Percentiles rank a stretch among this genome's conserved stretches.
phyloP scores from a whole-genome alignment of 495 filamentous ascomycete species.

The Aspergillus haitiensis region DNA sequence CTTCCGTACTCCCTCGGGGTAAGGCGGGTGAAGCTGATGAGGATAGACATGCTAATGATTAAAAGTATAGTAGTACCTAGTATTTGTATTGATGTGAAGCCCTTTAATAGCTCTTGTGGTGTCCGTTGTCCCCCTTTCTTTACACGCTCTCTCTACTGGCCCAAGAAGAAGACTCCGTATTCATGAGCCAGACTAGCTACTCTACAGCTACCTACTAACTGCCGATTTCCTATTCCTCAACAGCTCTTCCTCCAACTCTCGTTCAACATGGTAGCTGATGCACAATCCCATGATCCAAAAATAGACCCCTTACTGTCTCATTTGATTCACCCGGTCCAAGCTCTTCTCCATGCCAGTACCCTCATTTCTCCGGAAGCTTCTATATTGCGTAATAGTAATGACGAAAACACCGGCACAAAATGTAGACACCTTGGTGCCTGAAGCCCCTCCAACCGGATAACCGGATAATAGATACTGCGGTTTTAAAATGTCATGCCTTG shows the following conservation, averaged over 20 bases:
- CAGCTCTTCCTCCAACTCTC: too few relatives aligned
- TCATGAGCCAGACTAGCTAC: too few relatives aligned
- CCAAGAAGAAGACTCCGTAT: too few relatives aligned
- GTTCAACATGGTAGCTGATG: too few relatives aligned
- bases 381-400: conserved; percentile 25
- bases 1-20: conserved; percentile 44
- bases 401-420: conserved; percentile 16
- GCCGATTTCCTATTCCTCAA: too few relatives aligned
- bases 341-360: background rate
- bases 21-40: conserved; percentile 24
- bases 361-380: conserved; percentile 9
- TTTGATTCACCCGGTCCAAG: background rate
- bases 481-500: conserved; percentile 6
- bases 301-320: background rate
- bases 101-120: too few relatives aligned
- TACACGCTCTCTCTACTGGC: too few relatives aligned
- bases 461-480: conserved; percentile 22
- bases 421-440: conserved; percentile 25
- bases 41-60: background rate
- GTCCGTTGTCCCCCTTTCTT: too few relatives aligned
- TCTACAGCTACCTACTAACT: too few relatives aligned
- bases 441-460: conserved; percentile 13
- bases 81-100: too few relatives aligned
- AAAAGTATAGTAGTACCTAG: background rate
- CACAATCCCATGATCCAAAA: background rate